Conservation (phyloP, 371 early-diverging fungal genomes). For the Funneliformis caledonium region DNA sequence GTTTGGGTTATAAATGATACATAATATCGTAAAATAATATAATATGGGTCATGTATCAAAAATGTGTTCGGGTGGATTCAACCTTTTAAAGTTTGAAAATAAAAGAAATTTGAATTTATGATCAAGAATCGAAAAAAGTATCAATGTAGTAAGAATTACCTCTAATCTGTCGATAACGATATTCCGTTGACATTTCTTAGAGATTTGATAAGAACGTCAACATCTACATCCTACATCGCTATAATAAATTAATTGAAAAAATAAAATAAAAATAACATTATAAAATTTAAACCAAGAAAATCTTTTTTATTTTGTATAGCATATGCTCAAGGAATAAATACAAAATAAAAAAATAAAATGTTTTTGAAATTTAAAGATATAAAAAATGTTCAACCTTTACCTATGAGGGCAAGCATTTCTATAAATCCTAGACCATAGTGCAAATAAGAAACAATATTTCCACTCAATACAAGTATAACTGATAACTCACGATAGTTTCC, state of each 20-base stretch:
- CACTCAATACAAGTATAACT: too few relatives aligned
- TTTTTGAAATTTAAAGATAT: too few relatives aligned
- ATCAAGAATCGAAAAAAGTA: not conserved
- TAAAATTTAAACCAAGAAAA: not conserved
- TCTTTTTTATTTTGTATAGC: too few relatives aligned
- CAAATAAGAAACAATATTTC: too few relatives aligned
- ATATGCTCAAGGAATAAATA: too few relatives aligned
- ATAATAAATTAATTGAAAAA: not conserved
- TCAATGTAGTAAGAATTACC: not conserved
- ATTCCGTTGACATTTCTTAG: conserved; percentile 33
- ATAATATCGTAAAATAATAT: conserved; percentile 22
- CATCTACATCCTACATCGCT: conserved; percentile 35
- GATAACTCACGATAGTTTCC: too few relatives aligned
- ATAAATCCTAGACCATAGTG: too few relatives aligned
- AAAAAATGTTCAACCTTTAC: too few relatives aligned
- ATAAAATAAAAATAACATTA: not conserved
- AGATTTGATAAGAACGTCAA: conserved; percentile 31
- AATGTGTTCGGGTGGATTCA: conserved; percentile 27
- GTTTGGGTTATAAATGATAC: conserved; percentile 33
- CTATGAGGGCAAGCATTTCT: too few relatives aligned
- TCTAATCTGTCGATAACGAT: conserved; percentile 35
- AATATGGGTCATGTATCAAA: conserved; percentile 11
- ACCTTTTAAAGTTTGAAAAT: not conserved
- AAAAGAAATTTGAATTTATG: too few relatives aligned
- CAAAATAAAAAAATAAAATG: too few relatives aligned